Percentiles rank a stretch among this genome's conserved stretches.
These are phyloP conservation scores for Fistulinella prunicolor DNA, from an alignment of 768 basidiomycete genomes.

Conservation along the genomic window DNA sequence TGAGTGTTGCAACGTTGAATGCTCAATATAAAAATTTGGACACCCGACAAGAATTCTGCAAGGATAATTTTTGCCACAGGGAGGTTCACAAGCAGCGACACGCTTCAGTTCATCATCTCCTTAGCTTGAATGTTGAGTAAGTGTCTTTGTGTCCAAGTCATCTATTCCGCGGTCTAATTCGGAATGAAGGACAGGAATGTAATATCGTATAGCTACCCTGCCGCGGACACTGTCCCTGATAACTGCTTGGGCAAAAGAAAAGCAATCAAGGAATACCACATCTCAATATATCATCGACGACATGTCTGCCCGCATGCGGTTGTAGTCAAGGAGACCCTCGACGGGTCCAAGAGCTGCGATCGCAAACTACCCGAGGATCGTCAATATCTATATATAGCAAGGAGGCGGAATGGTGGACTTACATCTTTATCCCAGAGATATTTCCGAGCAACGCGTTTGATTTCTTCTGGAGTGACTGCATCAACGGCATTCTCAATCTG, in stretches of 20 bases:
- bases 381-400: conserved; percentile 2
- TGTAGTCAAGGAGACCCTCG: conserved; percentile 94
- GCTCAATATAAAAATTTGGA: too few relatives aligned
- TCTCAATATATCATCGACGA: conserved; percentile 71
- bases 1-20: too few relatives aligned
- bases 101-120: too few relatives aligned
- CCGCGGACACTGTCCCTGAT: not conserved
- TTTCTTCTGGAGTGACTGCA: conserved; percentile 82
- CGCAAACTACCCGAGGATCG: conserved; percentile 53
- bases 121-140: too few relatives aligned
- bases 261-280: not conserved
- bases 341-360: conserved; percentile 86
- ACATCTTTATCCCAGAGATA: conserved; percentile 98
- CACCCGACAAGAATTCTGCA: too few relatives aligned
- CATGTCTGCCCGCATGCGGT: conserved; percentile 81
- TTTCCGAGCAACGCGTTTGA: conserved; percentile 92
- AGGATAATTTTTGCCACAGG: too few relatives aligned
- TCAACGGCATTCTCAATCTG: conserved; percentile 94
- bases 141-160: conserved; percentile 8
- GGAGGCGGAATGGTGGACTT: conserved; percentile 28
- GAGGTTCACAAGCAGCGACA: too few relatives aligned
- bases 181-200: conserved; percentile 16
- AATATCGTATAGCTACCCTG: conserved; percentile 21
- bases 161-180: conserved; percentile 23
- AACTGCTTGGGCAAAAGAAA: not conserved